Evolutionary conservation across 2,329 filamentous ascomycete species (phyloP).

Genomic region (Pseudogymnoascus sp.): DNA sequence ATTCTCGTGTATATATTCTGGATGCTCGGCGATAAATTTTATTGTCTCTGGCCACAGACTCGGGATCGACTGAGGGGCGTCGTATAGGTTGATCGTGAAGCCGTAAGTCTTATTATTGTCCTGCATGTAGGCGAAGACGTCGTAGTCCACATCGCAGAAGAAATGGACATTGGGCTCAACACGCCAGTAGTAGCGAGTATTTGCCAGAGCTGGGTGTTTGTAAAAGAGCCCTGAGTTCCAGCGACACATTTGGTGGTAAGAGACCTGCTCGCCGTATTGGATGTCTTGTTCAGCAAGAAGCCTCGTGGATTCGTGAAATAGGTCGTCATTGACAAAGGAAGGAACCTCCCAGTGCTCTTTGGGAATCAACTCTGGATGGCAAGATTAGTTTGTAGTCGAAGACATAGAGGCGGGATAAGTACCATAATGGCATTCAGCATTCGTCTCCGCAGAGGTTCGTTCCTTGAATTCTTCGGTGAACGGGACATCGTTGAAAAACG

Average conservation of each 20-base stretch:
- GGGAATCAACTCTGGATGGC: slow-evolving; percentile 67
- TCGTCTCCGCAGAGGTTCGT: slow-evolving; percentile 71
- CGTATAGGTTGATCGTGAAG: slow-evolving; percentile 96
- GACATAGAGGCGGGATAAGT: slow-evolving; percentile 19
- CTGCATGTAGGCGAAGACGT: slow-evolving; percentile 96
- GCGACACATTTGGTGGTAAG: slow-evolving; percentile 97
- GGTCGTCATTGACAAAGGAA: slow-evolving; percentile 81
- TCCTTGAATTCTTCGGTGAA: slow-evolving; percentile 91
- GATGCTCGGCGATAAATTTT: slow-evolving; percentile 80
- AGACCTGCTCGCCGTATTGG: slow-evolving; percentile 81
- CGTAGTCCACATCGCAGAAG: slow-evolving; percentile 98
- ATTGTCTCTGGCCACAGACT: slow-evolving; percentile 92
- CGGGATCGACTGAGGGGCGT: slow-evolving; percentile 77
- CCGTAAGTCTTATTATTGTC: slow-evolving; percentile 99
- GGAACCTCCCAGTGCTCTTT: slow-evolving; percentile 90
- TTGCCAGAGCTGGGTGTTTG: slow-evolving; percentile 77
- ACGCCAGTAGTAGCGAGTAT: slow-evolving; percentile 92
- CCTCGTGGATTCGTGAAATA: slow-evolving; percentile 77
- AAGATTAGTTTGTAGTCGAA: slow-evolving; percentile 15
- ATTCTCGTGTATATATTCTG: slow-evolving; percentile 70
- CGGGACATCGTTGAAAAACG: slow-evolving; percentile 94
- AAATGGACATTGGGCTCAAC: slow-evolving; percentile 98
- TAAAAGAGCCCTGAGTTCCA: slow-evolving; percentile 99
- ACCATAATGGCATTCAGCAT: slow-evolving; percentile 83
- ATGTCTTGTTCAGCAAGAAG: slow-evolving; percentile 77